Percentiles rank a stretch among this genome's conserved stretches.
Conservation (phyloP, 805 yeast species). For the Starmerella gropengiesseri region DNA sequence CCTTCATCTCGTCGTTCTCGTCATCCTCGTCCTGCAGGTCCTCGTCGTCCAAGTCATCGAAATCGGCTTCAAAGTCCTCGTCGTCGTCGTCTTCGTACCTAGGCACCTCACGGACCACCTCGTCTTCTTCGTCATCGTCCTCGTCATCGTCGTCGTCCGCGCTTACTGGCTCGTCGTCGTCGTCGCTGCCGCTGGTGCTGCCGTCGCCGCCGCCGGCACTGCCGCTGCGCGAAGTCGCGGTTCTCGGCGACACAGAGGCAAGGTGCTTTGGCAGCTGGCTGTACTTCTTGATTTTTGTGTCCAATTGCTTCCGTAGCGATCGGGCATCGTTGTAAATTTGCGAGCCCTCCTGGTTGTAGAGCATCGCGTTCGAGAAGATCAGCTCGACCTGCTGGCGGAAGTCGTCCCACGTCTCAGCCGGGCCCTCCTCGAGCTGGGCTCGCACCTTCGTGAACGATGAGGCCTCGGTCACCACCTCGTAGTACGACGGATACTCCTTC, state of each 20-base stretch:
- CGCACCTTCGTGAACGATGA: constrained; percentile 57
- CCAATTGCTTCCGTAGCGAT: constrained; percentile 44
- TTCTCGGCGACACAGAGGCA: constrained; percentile 12
- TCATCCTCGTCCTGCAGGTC: constrained; percentile 18
- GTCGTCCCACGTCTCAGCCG: constrained; percentile 44
- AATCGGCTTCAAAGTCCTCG: constrained; percentile 25
- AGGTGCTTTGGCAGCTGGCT: constrained; percentile 18
- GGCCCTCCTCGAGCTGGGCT: constrained; percentile 41
- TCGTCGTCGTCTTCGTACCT: constrained; percentile 24
- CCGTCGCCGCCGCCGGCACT: neutral
- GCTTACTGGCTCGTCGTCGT: constrained; percentile 6
- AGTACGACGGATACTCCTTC: constrained; percentile 70
- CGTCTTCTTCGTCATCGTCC: constrained; percentile 25
- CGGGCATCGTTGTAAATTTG: constrained; percentile 61
- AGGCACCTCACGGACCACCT: constrained; percentile 23
- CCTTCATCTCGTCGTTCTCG: constrained; percentile 3
- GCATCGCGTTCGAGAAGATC: constrained; percentile 68
- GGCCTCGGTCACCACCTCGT: constrained; percentile 58
- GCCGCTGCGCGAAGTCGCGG: constrained; percentile 7
- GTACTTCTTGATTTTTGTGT: constrained; percentile 23
- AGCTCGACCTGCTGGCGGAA: constrained; percentile 49
- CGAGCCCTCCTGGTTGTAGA: constrained; percentile 65
- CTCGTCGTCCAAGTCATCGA: constrained; percentile 24
- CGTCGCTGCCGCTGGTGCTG: constrained; percentile 4
- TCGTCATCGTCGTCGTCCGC: constrained; percentile 25